phyloP scores from a whole-genome alignment of 176 grass and related monocot species.

The Carex myosuroides region DNA sequence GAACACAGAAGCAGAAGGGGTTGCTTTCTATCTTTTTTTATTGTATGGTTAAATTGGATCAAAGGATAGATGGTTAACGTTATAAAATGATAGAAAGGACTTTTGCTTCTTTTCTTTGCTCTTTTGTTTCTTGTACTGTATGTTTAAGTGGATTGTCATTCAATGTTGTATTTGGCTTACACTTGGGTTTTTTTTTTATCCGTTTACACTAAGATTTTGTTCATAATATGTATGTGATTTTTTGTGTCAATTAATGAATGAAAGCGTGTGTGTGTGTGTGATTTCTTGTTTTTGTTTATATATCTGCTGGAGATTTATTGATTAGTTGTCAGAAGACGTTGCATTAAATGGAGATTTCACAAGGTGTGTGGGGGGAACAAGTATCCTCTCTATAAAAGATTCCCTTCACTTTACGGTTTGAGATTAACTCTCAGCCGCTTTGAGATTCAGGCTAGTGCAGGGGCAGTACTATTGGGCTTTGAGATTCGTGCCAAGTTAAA shows the following conservation, averaged over 20 bases:
- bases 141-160: neutral
- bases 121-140: neutral
- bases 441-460: too few relatives aligned
- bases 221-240: neutral
- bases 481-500: too few relatives aligned
- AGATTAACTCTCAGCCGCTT: too few relatives aligned
- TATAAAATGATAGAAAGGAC: neutral
- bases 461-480: too few relatives aligned
- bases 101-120: neutral
- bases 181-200: neutral
- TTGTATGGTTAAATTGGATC: neutral
- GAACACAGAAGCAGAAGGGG: neutral
- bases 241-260: too few relatives aligned
- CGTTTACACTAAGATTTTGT: neutral
- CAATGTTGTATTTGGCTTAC: neutral
- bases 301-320: neutral
- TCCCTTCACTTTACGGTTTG: too few relatives aligned
- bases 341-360: too few relatives aligned
- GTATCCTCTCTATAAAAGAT: too few relatives aligned
- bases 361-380: too few relatives aligned
- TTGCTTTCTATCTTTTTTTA: neutral
- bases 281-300: neutral
- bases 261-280: neutral
- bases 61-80: neutral
- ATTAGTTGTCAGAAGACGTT: neutral